These are phyloP conservation scores for Mortierella hygrophila DNA, from an alignment of 192 early-diverging fungal genomes.

Conservation along the genomic window DNA sequence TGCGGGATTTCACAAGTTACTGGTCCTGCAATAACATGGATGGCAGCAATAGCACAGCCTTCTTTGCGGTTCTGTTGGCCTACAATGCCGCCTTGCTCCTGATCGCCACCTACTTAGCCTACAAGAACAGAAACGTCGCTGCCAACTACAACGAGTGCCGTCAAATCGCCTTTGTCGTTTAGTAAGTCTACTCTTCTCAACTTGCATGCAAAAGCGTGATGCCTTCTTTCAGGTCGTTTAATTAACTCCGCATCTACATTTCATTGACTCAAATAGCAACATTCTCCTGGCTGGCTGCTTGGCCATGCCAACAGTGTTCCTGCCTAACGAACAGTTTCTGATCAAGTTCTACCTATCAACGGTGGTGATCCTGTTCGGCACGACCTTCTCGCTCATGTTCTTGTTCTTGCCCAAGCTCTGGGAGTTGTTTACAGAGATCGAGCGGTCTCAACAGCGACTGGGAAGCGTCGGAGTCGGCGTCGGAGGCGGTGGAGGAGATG, in stretches of 20 bases:
- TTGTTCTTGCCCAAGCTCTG: conserved; percentile 62
- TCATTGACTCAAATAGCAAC: conserved; percentile 39
- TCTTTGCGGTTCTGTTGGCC: conserved; percentile 39
- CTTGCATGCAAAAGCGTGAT: not conserved
- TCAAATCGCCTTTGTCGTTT: conserved; percentile 66
- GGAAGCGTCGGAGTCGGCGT: not conserved
- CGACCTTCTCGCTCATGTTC: conserved; percentile 62
- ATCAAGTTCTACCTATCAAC: conserved; percentile 60
- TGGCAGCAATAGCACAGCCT: conserved; percentile 27
- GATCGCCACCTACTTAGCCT: conserved; percentile 62
- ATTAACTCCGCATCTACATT: not conserved
- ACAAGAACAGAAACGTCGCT: conserved; percentile 63
- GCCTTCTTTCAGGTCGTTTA: not conserved
- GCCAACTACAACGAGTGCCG: conserved; percentile 65
- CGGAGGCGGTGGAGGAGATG: not conserved
- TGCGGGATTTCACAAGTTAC: conserved; percentile 53
- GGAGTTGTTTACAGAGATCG: conserved; percentile 53
- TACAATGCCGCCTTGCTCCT: conserved; percentile 52
- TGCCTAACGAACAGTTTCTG: conserved; percentile 56
- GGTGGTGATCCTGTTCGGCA: conserved; percentile 59
- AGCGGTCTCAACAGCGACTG: conserved; percentile 11
- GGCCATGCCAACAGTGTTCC: conserved; percentile 57
- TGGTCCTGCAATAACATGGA: conserved; percentile 55
- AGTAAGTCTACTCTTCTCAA: conserved; percentile 53
- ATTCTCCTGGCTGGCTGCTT: conserved; percentile 60